A percentile compares a stretch with the other conserved stretches of the same genome.
These are phyloP conservation scores for Chalciporus chontae DNA, from an alignment of 768 basidiomycete genomes.

Conservation along the genomic window DNA sequence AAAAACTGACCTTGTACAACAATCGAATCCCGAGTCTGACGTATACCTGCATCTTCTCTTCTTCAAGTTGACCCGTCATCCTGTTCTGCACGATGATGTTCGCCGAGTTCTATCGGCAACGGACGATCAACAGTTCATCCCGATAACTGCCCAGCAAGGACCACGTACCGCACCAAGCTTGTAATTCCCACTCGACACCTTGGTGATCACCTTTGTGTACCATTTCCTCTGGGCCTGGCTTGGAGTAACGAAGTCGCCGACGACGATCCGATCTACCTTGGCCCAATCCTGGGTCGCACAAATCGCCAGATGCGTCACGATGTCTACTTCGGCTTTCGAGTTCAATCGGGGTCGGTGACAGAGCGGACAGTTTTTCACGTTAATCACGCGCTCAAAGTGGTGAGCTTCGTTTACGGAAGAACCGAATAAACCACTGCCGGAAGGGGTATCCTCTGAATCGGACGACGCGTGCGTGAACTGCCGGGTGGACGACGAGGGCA, in stretches of 20 bases:
- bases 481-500: constrained; percentile 14
- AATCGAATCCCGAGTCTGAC: constrained; percentile 90
- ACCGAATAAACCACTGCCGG: constrained; percentile 2
- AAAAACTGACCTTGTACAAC: constrained; percentile 66
- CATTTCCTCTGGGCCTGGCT: constrained; percentile 96
- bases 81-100: constrained; percentile 98
- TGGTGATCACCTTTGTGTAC: constrained; percentile 87
- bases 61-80: constrained; percentile 84
- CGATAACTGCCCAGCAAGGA: neutral
- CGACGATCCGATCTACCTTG: constrained; percentile 83
- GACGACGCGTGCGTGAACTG: constrained; percentile 43
- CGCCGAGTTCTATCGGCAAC: constrained; percentile 71
- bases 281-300: constrained; percentile 95
- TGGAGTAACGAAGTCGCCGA: constrained; percentile 92
- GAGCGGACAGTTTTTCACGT: constrained; percentile 90
- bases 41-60: constrained; percentile 98
- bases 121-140: neutral
- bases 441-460: constrained; percentile 40
- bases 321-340: constrained; percentile 88
- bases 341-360: constrained; percentile 87
- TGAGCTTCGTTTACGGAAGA: constrained; percentile 29
- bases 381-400: constrained; percentile 82
- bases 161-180: constrained; percentile 76
- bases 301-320: constrained; percentile 94
- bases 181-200: constrained; percentile 85